Evolutionary conservation across 2,329 filamentous ascomycete species (phyloP), one percentile per base, ranked within the genome.

Genomic region (Xylariaceae sp.): DNA sequence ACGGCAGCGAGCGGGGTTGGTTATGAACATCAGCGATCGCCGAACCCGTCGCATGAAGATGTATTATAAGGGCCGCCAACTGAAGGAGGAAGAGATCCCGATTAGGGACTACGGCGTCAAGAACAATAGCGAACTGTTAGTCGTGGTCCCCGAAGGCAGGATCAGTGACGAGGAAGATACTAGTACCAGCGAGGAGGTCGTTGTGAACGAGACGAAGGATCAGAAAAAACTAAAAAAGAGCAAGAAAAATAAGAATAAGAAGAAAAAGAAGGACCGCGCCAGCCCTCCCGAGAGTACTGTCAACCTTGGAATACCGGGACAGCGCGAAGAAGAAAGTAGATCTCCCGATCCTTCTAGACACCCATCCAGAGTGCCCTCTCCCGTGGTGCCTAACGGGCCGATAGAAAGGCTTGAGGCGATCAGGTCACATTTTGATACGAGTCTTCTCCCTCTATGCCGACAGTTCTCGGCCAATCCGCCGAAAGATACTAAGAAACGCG

Each of bases 41-140:
- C 69, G 78, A 67, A 71, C 76, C 7, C 73, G 73, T 26, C 75
- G 80, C 45, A 77, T 91, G 69, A 89, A 87, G 71, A 79, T 93
- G 67, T 79, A 89, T 55, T 91, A 89, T 77, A 91, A 91, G 71
- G 89, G 89, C 52, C 81, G 81, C 60, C 84, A 87, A 62, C 74
- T 93, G 49, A 89, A 88, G 71, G 84, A 90, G 62, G 81, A 84
- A 42, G 75, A 80, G 32, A 76, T 77, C 52, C 80, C 80, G 2
- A 80, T 84, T 53, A 78, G 81, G 57, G 79, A 82, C 41, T 87
- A 86, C 62, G 83, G 83, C 16, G 78, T 89, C 46, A 86, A 86
- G 69, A 82, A 84, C 66, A 79, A 82, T 57, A 83, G 81, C 66
- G 86, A 89, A 71, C 75, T 89, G 41, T 67, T 88, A 57, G 81